A percentile compares a stretch with the other conserved stretches of the same genome.
These are phyloP conservation scores for Clathrospora elynae DNA, from an alignment of 2,329 filamentous ascomycete species.

Conservation along the genomic window DNA sequence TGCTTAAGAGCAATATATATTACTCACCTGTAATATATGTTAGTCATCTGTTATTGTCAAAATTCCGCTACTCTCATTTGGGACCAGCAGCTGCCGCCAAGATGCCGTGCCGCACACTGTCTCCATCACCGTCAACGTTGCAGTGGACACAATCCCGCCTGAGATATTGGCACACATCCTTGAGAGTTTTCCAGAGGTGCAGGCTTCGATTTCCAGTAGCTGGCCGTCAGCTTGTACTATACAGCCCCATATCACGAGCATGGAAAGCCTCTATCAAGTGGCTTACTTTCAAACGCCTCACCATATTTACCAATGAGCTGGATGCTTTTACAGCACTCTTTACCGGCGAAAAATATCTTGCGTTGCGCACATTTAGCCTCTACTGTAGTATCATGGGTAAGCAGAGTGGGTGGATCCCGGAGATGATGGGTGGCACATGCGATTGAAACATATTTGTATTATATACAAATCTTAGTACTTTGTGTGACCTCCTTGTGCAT, in stretches of 20 bases:
- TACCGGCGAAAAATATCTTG: slow-evolving; percentile 4
- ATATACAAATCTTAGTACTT: background rate
- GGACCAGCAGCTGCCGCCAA: too few species aligned
- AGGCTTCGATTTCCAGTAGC: background rate
- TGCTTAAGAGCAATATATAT: too few species aligned
- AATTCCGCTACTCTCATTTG: too few species aligned
- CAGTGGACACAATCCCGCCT: slow-evolving; percentile 17
- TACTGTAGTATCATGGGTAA: slow-evolving; percentile 1
- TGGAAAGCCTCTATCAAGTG: slow-evolving; percentile 13
- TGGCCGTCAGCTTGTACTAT: slow-evolving; percentile 1
- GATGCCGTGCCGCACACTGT: too few species aligned
- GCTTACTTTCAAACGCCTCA: slow-evolving; percentile 6
- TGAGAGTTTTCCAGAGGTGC: background rate
- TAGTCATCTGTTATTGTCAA: too few species aligned
- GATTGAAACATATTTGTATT: too few species aligned
- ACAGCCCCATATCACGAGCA: slow-evolving; percentile 6
- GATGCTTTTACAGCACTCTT: slow-evolving; percentile 11
- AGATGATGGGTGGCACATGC: too few species aligned
- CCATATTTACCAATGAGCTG: slow-evolving; percentile 6
- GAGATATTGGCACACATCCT: slow-evolving; percentile 12
- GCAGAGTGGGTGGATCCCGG: too few species aligned
- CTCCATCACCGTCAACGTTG: too few species aligned
- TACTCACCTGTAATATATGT: too few species aligned
- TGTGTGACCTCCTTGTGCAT: background rate
- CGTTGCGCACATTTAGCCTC: too few species aligned